phyloP scores from a whole-genome alignment of 352 stramenopile genomes.

The Globisporangium abappressorium region DNA sequence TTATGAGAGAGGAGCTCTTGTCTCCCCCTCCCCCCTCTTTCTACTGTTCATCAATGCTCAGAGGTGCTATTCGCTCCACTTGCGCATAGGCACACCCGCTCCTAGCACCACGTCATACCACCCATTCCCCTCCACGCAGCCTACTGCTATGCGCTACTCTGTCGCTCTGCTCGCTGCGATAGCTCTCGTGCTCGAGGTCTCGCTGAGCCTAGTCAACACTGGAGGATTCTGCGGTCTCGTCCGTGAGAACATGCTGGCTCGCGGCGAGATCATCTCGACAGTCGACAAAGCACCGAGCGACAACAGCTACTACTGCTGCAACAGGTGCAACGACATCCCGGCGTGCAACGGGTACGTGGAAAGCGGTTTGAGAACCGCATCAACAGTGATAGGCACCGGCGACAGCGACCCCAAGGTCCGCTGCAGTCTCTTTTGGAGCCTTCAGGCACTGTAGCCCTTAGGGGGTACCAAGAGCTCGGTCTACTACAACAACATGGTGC shows the following conservation, averaged over 20 bases:
- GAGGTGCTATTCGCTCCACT: too few species aligned
- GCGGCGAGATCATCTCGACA: background rate
- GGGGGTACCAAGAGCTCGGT: background rate
- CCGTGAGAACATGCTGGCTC: background rate
- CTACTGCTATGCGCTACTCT: background rate
- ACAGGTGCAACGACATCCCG: background rate
- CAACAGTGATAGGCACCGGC: background rate
- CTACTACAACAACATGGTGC: background rate
- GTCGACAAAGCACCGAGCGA: background rate
- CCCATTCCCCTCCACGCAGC: background rate
- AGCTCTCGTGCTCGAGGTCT: background rate
- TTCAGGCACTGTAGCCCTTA: background rate
- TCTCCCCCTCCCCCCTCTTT: too few species aligned
- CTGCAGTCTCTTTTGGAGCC: background rate
- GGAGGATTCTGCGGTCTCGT: background rate
- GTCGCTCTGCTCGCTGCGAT: background rate
- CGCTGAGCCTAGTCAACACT: background rate
- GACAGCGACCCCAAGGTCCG: background rate
- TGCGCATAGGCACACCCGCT: too few species aligned
- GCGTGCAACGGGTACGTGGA: background rate
- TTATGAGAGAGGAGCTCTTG: too few species aligned
- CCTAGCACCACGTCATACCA: too few species aligned
- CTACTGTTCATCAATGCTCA: too few species aligned
- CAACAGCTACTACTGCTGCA: slow-evolving; percentile 2
- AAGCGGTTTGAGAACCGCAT: background rate